phyloP scores from a whole-genome alignment of 305 asterid genomes.

The Andrographis paniculata region DNA sequence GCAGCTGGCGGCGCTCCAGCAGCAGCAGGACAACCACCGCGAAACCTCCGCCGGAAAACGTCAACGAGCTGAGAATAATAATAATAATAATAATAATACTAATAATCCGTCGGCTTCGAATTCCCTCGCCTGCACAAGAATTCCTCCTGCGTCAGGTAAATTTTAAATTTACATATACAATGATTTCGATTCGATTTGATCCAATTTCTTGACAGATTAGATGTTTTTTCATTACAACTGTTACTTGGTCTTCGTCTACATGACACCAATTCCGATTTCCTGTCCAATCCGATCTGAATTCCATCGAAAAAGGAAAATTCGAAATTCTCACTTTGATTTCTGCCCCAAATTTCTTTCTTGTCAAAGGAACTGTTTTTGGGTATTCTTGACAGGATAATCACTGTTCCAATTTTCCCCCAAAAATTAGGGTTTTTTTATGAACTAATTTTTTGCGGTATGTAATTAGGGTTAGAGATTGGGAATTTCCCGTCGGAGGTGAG shows the following conservation, averaged over 20 bases:
- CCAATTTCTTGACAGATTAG: slow-evolving; percentile 4
- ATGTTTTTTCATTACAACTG: slow-evolving; percentile 12
- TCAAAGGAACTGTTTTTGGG: slow-evolving; percentile 36
- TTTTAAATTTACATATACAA: no score
- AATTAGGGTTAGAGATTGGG: slow-evolving; percentile 77
- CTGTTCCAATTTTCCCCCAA: slow-evolving; percentile 14
- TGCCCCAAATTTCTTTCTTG: slow-evolving; percentile 16
- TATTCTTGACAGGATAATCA: slow-evolving; percentile 35
- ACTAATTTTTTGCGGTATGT: no score
- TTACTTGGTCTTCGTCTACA: slow-evolving; percentile 16
- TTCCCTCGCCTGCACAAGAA: slow-evolving; percentile 59
- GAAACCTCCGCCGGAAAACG: slow-evolving; percentile 34
- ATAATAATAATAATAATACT: no score
- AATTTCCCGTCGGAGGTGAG: slow-evolving; percentile 73
- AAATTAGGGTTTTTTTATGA: no score
- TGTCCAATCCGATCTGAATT: neutral
- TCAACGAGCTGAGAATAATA: slow-evolving; percentile 31
- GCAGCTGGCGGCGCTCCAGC: slow-evolving; percentile 36
- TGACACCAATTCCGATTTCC: neutral
- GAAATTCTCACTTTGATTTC: no score
- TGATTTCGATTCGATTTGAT: no score
- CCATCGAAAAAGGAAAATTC: no score
- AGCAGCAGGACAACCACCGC: slow-evolving; percentile 14
- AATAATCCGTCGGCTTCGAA: slow-evolving; percentile 24
- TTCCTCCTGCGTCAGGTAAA: slow-evolving; percentile 46